A percentile compares a stretch with the other conserved stretches of the same genome.
These are phyloP conservation scores for Leccinum broughii DNA, from an alignment of 768 basidiomycete genomes.

Conservation along the genomic window DNA sequence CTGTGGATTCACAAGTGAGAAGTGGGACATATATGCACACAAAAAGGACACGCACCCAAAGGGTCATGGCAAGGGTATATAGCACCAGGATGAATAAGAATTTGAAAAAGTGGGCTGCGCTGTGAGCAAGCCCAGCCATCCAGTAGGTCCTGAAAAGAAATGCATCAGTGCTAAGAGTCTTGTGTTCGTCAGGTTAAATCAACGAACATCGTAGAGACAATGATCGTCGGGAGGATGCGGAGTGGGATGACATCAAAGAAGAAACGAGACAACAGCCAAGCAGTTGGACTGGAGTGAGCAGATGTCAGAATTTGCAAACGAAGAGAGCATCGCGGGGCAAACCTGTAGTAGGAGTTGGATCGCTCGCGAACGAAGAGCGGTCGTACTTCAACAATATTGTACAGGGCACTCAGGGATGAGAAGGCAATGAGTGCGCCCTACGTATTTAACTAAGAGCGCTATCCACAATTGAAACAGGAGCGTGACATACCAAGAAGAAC, in stretches of 20 bases:
- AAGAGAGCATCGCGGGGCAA: conserved; percentile 6
- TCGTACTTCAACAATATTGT: conserved; percentile 82
- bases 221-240: conserved; percentile 84
- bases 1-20: no score
- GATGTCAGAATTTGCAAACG: not conserved
- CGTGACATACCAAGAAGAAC: conserved; percentile 75
- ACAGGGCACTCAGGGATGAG: conserved; percentile 85
- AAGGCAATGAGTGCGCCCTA: conserved; percentile 91
- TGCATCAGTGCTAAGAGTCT: conserved; percentile 6
- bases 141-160: conserved; percentile 68
- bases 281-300: conserved; percentile 61
- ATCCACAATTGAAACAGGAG: not conserved
- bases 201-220: conserved; percentile 80
- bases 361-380: conserved; percentile 90
- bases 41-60: conserved; percentile 59
- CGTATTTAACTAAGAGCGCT: conserved; percentile 7
- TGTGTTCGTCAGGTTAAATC: not conserved
- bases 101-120: conserved; percentile 88
- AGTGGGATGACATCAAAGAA: conserved; percentile 89
- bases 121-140: conserved; percentile 88
- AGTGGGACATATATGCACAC: not conserved
- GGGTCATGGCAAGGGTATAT: conserved; percentile 81
- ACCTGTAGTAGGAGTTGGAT: conserved; percentile 85
- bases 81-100: conserved; percentile 88
- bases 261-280: conserved; percentile 89